A percentile compares a stretch with the other conserved stretches of the same genome.
Evolutionary conservation across 495 filamentous ascomycete species (phyloP).

Genomic region (Bacidia gigantensis): DNA sequence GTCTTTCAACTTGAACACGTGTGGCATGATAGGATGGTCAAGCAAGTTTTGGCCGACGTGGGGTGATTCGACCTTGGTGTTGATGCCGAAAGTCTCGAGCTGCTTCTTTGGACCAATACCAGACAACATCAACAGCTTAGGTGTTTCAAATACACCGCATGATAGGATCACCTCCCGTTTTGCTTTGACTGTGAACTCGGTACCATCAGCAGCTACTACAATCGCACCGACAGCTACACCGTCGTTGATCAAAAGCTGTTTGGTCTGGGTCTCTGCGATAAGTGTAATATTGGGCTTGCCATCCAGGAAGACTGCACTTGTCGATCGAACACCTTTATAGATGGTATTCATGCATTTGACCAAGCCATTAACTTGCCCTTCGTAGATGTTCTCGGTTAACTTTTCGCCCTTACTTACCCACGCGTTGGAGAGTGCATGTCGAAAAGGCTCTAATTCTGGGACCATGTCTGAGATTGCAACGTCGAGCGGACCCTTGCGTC

Average conservation of each 20-base stretch:
- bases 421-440: no score
- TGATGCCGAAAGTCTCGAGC: constrained; percentile 26
- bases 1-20: no score
- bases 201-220: constrained; percentile 22
- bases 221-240: constrained; percentile 35
- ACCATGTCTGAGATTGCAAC: no score
- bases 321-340: not conserved
- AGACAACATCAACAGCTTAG: constrained; percentile 39
- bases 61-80: constrained; percentile 27
- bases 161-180: constrained; percentile 43
- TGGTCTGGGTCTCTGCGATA: constrained; percentile 30
- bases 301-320: constrained; percentile 24
- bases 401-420: no score
- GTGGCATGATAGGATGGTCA: no score
- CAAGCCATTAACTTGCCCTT: no score
- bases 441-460: no score
- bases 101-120: constrained; percentile 32
- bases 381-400: no score
- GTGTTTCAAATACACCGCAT: constrained; percentile 34
- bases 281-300: constrained; percentile 7
- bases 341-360: no score
- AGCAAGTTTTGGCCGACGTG: constrained; percentile 30
- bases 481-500: no score
- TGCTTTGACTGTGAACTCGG: constrained; percentile 28
- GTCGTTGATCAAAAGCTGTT: no score